Evolutionary conservation across 129 eudicot species (phyloP), one percentile per base, ranked within the genome.

Genomic region (Centella asiatica): DNA sequence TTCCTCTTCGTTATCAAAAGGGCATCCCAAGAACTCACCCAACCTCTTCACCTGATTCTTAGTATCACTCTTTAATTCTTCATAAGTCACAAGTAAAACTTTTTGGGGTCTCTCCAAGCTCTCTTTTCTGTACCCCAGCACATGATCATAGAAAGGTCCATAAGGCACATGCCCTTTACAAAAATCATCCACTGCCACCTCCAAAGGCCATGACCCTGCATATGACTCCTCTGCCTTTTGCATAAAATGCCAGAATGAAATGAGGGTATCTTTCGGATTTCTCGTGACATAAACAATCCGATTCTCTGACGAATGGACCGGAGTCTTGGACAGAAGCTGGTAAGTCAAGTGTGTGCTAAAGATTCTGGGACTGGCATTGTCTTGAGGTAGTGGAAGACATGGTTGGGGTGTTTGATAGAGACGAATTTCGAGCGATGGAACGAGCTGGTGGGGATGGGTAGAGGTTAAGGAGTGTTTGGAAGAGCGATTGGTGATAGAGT

Each of bases 391-490:
- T 29, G 26, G 8, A 10, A 28, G 19, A n/a, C n/a, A n/a, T 3
- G 2, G 69, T 4, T 12, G 18, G 2, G 7, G 1, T 33, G 55
- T 17, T 37, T 24, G 33, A 17, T 74, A 78, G 0, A 78, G 46
- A 53, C 74, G 77, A 52, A 70, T 46, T 36, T 78, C 84, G 2
- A 78, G 67, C 11, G 64, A n/a, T 25, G 84, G 84, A 57, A 78
- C 63, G 4, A 78, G 79, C 1, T 74, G 74, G n/a, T 78, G 83
- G n/a, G 81, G 81, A 33, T 72, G 73, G 11, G 54, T 39, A 1
- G 49, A 19, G 20, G n/a, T 66, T 25, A 72, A 46, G 8, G 7
- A 34, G 20, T 64, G 33, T 33, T 32, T 65, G 31, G 57, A 60
- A 11, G 58, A 60, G 54, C 77, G 60, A 22, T 67, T 29, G 7